These are phyloP conservation scores for Takashimella koratensis DNA, from an alignment of 1,284 basidiomycete species.

Conservation along the genomic window DNA sequence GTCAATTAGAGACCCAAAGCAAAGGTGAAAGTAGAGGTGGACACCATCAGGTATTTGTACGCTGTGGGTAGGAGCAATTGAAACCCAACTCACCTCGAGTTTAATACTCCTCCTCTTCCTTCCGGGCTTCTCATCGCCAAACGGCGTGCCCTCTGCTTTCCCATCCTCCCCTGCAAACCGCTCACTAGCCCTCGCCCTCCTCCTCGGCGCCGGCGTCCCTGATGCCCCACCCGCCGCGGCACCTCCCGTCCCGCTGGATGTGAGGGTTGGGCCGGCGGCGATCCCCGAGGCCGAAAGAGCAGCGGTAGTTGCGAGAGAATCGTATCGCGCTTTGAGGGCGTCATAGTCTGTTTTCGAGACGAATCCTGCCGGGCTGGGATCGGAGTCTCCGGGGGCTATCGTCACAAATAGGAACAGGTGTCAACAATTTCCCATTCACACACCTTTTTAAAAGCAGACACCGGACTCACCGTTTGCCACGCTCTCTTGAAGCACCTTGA, in stretches of 20 bases:
- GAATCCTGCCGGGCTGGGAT: constrained; percentile 4
- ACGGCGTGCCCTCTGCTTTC: constrained; percentile 4
- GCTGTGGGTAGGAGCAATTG: no score
- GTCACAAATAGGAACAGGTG: no score
- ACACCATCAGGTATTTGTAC: no score
- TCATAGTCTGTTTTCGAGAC: constrained; percentile 36
- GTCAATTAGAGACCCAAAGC: no score
- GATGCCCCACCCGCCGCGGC: no score
- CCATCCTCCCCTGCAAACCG: background rate
- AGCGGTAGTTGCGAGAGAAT: constrained; percentile 23
- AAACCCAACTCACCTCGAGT: constrained; percentile 36
- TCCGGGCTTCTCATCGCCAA: constrained; percentile 13
- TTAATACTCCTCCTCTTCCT: constrained; percentile 41
- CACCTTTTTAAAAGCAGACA: no score
- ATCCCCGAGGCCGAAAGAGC: constrained; percentile 1
- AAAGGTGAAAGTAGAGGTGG: no score
- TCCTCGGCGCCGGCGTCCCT: background rate
- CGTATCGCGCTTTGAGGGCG: constrained; percentile 35
- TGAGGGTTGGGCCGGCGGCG: background rate
- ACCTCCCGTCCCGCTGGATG: background rate
- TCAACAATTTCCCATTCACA: no score
- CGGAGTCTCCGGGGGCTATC: no score
- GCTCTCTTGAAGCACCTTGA: constrained; percentile 20
- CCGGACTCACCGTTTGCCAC: no score
- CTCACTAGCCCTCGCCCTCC: no score